Evolutionary conservation across 2,329 filamentous ascomycete species (phyloP).

Genomic region (Nothopassalora personata): DNA sequence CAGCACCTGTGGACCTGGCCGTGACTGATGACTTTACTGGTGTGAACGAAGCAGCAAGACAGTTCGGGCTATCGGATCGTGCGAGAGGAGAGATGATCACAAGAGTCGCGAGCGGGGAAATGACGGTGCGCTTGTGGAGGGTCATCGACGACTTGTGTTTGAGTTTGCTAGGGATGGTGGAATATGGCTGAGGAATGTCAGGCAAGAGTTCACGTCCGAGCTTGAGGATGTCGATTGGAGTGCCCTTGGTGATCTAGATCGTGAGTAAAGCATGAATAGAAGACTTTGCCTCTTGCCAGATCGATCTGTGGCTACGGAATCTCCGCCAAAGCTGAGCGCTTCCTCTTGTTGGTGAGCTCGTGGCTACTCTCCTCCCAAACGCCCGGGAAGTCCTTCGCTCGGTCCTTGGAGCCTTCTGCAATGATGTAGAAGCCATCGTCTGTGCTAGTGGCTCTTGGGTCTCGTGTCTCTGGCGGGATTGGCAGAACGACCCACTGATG

Average conservation of each 20-base stretch:
- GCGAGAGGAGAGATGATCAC: constrained; percentile 1
- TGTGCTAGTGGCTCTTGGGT: neutral
- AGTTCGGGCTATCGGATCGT: constrained; percentile 4
- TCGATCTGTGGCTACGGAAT: neutral
- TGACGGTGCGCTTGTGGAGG: constrained; percentile 7
- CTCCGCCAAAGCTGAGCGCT: neutral
- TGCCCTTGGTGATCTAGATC: neutral
- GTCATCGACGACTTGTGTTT: constrained; percentile 5
- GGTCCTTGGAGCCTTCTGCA: neutral
- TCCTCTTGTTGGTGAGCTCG: neutral
- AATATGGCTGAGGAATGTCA: constrained; percentile 5
- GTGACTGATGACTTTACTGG: constrained; percentile 1
- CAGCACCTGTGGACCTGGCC: neutral
- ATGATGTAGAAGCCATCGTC: constrained; percentile 7
- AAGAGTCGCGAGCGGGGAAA: constrained; percentile 4
- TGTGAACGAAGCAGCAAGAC: constrained; percentile 2
- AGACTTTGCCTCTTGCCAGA: neutral
- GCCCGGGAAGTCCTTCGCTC: neutral
- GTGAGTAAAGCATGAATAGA: neutral
- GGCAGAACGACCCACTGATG: constrained; percentile 12
- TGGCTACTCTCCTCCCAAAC: neutral
- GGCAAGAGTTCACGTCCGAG: constrained; percentile 3
- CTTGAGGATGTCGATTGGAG: constrained; percentile 5
- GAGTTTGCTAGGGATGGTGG: constrained; percentile 5
- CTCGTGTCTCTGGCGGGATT: constrained; percentile 5